Percentiles rank a stretch among this genome's conserved stretches.
These are phyloP conservation scores for Candida quercuum DNA, from an alignment of 805 yeast genomes.

Conservation along the genomic window DNA sequence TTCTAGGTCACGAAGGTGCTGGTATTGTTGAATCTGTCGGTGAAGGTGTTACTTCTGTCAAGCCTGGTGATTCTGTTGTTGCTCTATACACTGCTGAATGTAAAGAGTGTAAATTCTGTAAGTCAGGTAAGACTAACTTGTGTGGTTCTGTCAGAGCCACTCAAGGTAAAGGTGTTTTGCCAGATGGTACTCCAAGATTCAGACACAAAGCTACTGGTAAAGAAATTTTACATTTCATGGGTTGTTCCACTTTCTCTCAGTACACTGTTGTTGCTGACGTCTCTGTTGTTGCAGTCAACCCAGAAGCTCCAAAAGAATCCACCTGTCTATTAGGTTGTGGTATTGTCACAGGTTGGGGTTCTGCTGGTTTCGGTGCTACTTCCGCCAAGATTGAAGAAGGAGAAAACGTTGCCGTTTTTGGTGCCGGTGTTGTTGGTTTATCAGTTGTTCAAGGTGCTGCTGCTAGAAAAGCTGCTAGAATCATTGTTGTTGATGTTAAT, in stretches of 20 bases:
- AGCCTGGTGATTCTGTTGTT: slow-evolving; percentile 90
- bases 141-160: slow-evolving; percentile 96
- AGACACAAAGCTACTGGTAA: slow-evolving; percentile 69
- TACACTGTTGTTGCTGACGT: slow-evolving; percentile 98
- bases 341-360: slow-evolving; percentile 97
- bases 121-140: slow-evolving; percentile 90
- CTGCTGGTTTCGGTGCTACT: slow-evolving; percentile 97
- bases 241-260: slow-evolving; percentile 94
- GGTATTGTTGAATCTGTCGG: slow-evolving; percentile 95
- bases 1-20: slow-evolving; percentile 98
- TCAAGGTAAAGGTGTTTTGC: slow-evolving; percentile 98
- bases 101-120: slow-evolving; percentile 90
- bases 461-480: slow-evolving; percentile 71
- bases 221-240: slow-evolving; percentile 89
- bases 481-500: slow-evolving; percentile 85
- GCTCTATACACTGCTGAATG: slow-evolving; percentile 97
- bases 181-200: slow-evolving; percentile 95
- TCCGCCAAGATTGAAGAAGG: slow-evolving; percentile 89
- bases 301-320: slow-evolving; percentile 76
- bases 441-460: slow-evolving; percentile 95
- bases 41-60: slow-evolving; percentile 85
- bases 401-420: slow-evolving; percentile 93
- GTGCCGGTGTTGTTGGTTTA: slow-evolving; percentile 97
- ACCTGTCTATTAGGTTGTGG: slow-evolving; percentile 97
- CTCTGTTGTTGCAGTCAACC: slow-evolving; percentile 88